A percentile compares a stretch with the other conserved stretches of the same genome.
Evolutionary conservation across 78 protist genomes (phyloP).

Genomic region (Planoprotostelium fungivorum): DNA sequence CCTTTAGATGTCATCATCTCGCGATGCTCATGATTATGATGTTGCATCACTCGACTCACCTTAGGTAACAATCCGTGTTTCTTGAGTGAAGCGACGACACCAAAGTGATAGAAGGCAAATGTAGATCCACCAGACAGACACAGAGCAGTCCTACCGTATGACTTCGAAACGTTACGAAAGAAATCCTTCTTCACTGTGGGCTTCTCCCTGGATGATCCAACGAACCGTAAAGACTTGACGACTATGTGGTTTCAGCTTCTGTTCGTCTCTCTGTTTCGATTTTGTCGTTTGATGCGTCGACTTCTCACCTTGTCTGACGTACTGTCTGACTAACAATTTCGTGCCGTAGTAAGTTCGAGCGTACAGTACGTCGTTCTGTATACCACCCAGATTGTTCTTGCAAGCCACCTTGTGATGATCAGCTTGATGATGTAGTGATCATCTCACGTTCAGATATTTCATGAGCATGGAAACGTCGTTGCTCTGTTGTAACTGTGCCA

Average conservation of each 20-base stretch:
- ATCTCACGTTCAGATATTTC: neutral
- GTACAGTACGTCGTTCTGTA: neutral
- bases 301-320: neutral
- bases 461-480: neutral
- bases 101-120: conserved; percentile 66
- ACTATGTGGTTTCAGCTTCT: neutral
- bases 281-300: neutral
- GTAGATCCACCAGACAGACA: conserved; percentile 67
- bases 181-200: conserved; percentile 13
- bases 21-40: neutral
- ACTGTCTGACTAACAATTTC: neutral
- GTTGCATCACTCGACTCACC: neutral
- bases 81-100: conserved; percentile 63
- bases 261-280: too few relatives aligned
- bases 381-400: neutral
- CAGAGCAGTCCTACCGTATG: conserved; percentile 74
- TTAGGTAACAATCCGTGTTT: conserved; percentile 54
- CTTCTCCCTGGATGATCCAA: neutral
- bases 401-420: neutral
- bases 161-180: conserved; percentile 28
- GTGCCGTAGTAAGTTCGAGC: neutral
- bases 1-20: neutral
- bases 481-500: neutral
- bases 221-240: neutral
- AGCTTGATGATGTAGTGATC: neutral